Evolutionary conservation across 192 early-diverging fungal genomes (phyloP).

Genomic region (Spinellus fusiger): DNA sequence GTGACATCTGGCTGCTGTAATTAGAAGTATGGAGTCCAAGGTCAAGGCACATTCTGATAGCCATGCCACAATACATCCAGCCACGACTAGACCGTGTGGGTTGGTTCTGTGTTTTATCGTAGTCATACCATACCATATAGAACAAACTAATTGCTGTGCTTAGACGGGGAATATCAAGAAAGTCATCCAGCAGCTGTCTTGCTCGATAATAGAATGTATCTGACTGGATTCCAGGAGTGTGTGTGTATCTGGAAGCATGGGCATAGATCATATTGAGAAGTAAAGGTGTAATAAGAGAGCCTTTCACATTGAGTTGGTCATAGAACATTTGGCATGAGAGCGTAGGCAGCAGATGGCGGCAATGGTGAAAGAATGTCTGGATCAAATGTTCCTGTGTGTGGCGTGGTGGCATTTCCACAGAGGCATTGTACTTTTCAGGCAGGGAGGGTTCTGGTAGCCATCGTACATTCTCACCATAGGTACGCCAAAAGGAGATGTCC

Average conservation of each 20-base stretch:
- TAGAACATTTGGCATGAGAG: constrained; percentile 23
- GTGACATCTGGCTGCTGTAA: constrained; percentile 28
- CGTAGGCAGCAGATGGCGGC: constrained; percentile 11
- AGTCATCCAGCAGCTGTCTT: constrained; percentile 28
- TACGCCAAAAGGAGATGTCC: constrained; percentile 19
- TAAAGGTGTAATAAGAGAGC: constrained; percentile 26
- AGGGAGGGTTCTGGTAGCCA: constrained; percentile 21
- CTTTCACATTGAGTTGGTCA: constrained; percentile 19
- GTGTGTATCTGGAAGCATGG: constrained; percentile 21
- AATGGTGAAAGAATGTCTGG: constrained; percentile 22
- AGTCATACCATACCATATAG: constrained; percentile 17
- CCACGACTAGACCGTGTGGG: constrained; percentile 5
- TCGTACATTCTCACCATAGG: constrained; percentile 21
- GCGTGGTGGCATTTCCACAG: constrained; percentile 30
- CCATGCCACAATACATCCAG: constrained; percentile 33
- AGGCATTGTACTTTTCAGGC: constrained; percentile 18
- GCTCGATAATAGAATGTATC: constrained; percentile 33
- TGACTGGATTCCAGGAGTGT: constrained; percentile 9
- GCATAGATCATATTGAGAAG: constrained; percentile 34
- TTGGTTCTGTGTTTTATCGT: neutral
- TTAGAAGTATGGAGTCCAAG: constrained; percentile 22
- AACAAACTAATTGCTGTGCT: constrained; percentile 30
- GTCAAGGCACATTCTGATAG: constrained; percentile 28
- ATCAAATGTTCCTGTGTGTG: constrained; percentile 30
- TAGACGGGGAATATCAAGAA: constrained; percentile 30